Evolutionary conservation across 306 rosid genomes (phyloP).

Genomic region (Cicer bijugum): DNA sequence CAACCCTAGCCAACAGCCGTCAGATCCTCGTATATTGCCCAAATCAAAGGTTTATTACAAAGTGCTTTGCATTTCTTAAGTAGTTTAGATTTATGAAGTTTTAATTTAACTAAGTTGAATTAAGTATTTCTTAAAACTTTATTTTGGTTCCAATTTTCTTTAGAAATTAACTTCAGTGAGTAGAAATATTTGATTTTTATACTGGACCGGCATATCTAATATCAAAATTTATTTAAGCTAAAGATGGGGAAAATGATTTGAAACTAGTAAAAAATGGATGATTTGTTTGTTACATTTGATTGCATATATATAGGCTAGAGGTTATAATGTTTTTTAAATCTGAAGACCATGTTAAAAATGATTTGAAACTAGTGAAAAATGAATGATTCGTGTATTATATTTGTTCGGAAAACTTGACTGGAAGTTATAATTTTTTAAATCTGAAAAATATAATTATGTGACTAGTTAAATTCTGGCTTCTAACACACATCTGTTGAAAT

Average conservation of each 20-base stretch:
- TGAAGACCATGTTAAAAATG: background rate
- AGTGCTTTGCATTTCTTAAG: slow-evolving; percentile 32
- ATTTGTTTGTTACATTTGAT: slow-evolving; percentile 3
- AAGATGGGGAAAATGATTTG: slow-evolving; percentile 25
- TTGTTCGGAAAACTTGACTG: no score
- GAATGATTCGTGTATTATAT: no score
- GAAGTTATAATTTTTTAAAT: no score
- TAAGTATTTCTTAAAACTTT: slow-evolving; percentile 8
- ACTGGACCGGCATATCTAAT: slow-evolving; percentile 3
- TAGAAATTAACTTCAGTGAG: slow-evolving; percentile 16
- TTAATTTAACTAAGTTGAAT: slow-evolving; percentile 12
- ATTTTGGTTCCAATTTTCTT: slow-evolving; percentile 32
- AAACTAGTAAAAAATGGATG: background rate
- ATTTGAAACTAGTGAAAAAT: no score
- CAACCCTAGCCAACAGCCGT: slow-evolving; percentile 74
- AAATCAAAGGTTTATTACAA: slow-evolving; percentile 62
- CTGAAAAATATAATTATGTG: background rate
- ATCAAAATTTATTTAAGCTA: slow-evolving; percentile 15
- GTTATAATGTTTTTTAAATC: slow-evolving; percentile 32
- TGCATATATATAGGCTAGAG: background rate
- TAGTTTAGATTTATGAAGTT: slow-evolving; percentile 31
- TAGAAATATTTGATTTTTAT: background rate
- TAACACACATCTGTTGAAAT: background rate
- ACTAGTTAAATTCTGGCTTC: slow-evolving; percentile 16
- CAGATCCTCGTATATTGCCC: slow-evolving; percentile 75